Percentiles rank a stretch among this genome's conserved stretches.
Evolutionary conservation across 306 rosid species (phyloP).

Genomic region (Fragaria vesca): DNA sequence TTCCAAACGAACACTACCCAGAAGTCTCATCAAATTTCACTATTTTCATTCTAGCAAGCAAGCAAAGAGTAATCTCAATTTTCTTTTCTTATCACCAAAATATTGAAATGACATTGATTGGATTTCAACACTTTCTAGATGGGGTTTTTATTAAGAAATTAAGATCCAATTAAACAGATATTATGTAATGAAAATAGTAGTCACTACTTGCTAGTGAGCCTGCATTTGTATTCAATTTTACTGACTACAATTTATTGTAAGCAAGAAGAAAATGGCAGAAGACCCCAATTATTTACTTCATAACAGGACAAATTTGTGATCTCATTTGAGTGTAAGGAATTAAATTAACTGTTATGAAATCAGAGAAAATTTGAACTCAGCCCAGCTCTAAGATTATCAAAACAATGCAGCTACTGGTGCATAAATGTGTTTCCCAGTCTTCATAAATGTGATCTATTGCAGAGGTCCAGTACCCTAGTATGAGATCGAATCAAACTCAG

Average conservation of each 20-base stretch:
- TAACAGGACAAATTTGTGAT: slow-evolving; percentile 8
- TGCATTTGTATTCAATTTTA: neutral
- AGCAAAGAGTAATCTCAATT: neutral
- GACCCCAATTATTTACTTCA: slow-evolving; percentile 2
- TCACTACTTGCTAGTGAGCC: neutral
- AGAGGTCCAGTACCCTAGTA: neutral
- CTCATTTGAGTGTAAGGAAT: slow-evolving; percentile 9
- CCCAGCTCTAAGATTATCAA: slow-evolving; percentile 7
- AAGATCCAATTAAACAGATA: neutral
- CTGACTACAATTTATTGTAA: slow-evolving; percentile 5
- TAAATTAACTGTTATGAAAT: neutral
- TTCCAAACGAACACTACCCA: slow-evolving; percentile 10
- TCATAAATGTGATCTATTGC: neutral
- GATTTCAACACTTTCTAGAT: neutral
- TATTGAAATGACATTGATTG: neutral
- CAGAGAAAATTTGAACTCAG: neutral
- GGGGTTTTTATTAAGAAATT: neutral
- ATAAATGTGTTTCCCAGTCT: neutral
- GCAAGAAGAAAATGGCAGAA: slow-evolving; percentile 17
- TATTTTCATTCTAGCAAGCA: neutral
- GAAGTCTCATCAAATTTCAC: neutral
- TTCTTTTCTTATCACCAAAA: neutral
- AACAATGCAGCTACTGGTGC: slow-evolving; percentile 1
- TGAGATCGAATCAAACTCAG: neutral
- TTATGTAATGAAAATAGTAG: neutral